Evolutionary conservation across 1,284 basidiomycete species (phyloP).

Genomic region (Microbotryomycetes sp.): DNA sequence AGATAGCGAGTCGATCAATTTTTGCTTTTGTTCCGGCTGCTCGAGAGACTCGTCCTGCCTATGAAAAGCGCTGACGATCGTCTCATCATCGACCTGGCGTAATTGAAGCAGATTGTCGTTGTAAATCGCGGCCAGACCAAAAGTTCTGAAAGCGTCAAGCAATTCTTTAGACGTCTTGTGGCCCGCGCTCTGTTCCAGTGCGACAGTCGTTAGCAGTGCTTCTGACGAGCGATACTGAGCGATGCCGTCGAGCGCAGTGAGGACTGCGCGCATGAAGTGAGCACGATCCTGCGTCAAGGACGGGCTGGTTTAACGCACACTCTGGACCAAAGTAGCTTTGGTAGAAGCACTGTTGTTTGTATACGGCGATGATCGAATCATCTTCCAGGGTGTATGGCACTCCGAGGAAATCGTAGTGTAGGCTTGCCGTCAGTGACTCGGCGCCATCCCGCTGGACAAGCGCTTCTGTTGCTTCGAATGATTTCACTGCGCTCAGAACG

Average conservation of each 20-base stretch:
- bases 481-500: too few relatives aligned
- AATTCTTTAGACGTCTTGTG: conserved; percentile 7
- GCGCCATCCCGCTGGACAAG: background rate
- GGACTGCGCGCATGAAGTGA: background rate
- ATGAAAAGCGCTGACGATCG: conserved; percentile 60
- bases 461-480: too few relatives aligned
- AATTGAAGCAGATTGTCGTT: conserved; percentile 57
- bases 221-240: background rate
- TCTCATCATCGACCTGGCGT: conserved; percentile 58
- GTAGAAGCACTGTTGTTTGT: background rate
- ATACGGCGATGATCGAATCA: conserved; percentile 7
- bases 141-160: conserved; percentile 7
- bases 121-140: conserved; percentile 34
- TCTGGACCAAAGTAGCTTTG: background rate
- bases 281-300: background rate
- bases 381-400: conserved; percentile 19
- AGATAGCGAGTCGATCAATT: conserved; percentile 15
- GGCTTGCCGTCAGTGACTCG: background rate
- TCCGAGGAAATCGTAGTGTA: conserved; percentile 16
- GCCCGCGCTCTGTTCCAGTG: background rate
- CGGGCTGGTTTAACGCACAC: background rate
- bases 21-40: conserved; percentile 9
- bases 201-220: conserved; percentile 8
- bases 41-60: conserved; percentile 37
- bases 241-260: conserved; percentile 11